A percentile compares a stretch with the other conserved stretches of the same genome.
Evolutionary conservation across 2,329 filamentous ascomycete genomes (phyloP).

Genomic region (Aureobasidium uvarum): DNA sequence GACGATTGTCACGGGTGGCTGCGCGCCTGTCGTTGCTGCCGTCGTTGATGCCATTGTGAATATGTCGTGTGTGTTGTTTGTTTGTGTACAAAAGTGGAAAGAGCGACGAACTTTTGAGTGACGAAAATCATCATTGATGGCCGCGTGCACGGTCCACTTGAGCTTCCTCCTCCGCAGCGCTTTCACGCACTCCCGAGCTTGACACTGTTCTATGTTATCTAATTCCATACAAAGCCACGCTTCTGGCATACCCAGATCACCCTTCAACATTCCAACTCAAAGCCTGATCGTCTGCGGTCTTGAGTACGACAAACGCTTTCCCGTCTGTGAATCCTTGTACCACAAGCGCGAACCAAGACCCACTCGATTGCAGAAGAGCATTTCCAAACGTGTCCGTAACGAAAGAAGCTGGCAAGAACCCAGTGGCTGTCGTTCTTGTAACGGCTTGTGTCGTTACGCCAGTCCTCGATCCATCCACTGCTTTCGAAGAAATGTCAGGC

Average conservation of each 20-base stretch:
- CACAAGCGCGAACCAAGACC: slow-evolving; percentile 38
- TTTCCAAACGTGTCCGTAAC: slow-evolving; percentile 35
- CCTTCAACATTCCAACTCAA: slow-evolving; percentile 38
- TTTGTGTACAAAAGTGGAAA: not conserved
- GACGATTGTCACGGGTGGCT: slow-evolving; percentile 72
- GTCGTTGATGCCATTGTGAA: slow-evolving; percentile 9
- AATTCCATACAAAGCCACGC: not conserved
- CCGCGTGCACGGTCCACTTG: not conserved
- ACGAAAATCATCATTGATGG: slow-evolving; percentile 17
- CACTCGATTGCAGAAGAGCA: slow-evolving; percentile 32
- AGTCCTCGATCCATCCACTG: not conserved
- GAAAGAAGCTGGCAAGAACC: slow-evolving; percentile 43
- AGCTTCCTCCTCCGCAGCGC: not conserved
- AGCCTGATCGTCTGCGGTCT: slow-evolving; percentile 30
- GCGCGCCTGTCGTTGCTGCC: slow-evolving; percentile 16
- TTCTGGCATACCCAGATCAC: not conserved
- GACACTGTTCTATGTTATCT: not conserved
- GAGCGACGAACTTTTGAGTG: slow-evolving; percentile 13
- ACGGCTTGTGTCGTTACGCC: slow-evolving; percentile 32
- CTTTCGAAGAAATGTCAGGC: slow-evolving; percentile 41
- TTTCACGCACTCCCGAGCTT: not conserved
- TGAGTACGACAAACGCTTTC: slow-evolving; percentile 36
- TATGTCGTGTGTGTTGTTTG: not conserved
- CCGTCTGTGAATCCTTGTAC: slow-evolving; percentile 34
- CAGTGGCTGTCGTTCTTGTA: slow-evolving; percentile 45